Conservation (phyloP, 202 grass and related monocot species). For the Brachypodium distachyon region DNA sequence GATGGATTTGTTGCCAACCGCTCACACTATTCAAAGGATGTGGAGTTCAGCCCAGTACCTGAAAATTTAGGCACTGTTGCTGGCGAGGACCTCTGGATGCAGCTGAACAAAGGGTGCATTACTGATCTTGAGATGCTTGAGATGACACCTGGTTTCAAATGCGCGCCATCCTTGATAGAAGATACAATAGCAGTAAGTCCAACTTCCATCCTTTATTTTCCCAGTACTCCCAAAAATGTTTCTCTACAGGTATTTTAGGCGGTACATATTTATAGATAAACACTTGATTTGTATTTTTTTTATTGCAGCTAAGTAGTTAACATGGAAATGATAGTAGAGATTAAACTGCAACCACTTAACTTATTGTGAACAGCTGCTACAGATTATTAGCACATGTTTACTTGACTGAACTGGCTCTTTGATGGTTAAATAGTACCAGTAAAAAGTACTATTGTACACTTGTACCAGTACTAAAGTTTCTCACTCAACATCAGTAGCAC, state of each 20-base stretch:
- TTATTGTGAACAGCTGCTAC: background rate
- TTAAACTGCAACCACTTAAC: background rate
- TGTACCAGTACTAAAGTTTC: background rate
- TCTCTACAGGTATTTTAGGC: background rate
- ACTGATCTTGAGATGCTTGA: slow-evolving; percentile 79
- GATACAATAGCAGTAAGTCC: slow-evolving; percentile 38
- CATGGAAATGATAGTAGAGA: background rate
- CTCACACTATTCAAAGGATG: slow-evolving; percentile 39
- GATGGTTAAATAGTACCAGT: background rate
- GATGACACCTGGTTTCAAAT: slow-evolving; percentile 58
- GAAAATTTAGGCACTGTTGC: slow-evolving; percentile 47
- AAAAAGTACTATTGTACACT: too few species aligned
- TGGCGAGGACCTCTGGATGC: slow-evolving; percentile 66
- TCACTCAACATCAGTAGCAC: background rate
- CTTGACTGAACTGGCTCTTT: background rate
- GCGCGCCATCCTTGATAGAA: slow-evolving; percentile 10
- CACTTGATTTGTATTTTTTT: background rate
- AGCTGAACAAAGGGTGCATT: slow-evolving; percentile 66
- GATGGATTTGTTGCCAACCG: slow-evolving; percentile 53
- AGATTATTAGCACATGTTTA: background rate
- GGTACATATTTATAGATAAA: background rate
- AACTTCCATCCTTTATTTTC: background rate
- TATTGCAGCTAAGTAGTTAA: background rate
- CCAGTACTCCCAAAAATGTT: background rate
- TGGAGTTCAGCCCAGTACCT: slow-evolving; percentile 54